phyloP scores from a whole-genome alignment of 352 stramenopile species.

The Phytophthora sansomeana region DNA sequence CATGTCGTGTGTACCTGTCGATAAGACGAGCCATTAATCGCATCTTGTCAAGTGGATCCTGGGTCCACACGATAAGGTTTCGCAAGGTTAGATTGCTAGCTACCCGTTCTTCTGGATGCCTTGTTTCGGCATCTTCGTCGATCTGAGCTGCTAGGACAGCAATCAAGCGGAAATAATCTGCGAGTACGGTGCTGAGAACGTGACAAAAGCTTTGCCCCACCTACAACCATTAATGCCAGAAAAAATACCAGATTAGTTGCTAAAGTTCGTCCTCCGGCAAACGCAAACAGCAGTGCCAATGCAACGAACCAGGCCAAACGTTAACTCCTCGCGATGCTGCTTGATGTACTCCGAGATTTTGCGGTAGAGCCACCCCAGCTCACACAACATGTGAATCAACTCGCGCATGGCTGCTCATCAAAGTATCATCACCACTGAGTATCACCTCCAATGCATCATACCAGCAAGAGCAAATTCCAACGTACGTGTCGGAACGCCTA shows the following conservation, averaged over 20 bases:
- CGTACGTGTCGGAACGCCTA: constrained; percentile 82
- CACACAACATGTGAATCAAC: constrained; percentile 83
- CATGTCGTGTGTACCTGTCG: constrained; percentile 66
- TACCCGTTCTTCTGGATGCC: constrained; percentile 45
- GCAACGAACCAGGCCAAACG: constrained; percentile 75
- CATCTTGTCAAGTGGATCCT: constrained; percentile 89
- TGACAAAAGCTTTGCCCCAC: constrained; percentile 92
- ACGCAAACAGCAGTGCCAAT: background rate
- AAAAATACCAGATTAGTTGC: constrained; percentile 15
- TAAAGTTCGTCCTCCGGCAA: background rate
- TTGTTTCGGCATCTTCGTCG: constrained; percentile 78
- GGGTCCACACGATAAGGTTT: constrained; percentile 91
- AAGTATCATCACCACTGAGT: constrained; percentile 10
- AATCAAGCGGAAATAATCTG: constrained; percentile 94
- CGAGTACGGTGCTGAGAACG: constrained; percentile 91
- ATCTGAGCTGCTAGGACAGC: constrained; percentile 92
- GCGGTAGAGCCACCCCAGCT: constrained; percentile 92
- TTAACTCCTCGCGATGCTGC: constrained; percentile 74
- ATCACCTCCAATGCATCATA: constrained; percentile 1
- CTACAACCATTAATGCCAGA: constrained; percentile 33
- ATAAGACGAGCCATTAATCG: constrained; percentile 91
- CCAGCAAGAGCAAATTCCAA: constrained; percentile 9
- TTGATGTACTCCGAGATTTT: constrained; percentile 86
- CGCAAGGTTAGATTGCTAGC: constrained; percentile 85
- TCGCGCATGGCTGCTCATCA: constrained; percentile 75